Evolutionary conservation across 2,329 filamentous ascomycete species (phyloP).

Genomic region (Colletotrichum truncatum): DNA sequence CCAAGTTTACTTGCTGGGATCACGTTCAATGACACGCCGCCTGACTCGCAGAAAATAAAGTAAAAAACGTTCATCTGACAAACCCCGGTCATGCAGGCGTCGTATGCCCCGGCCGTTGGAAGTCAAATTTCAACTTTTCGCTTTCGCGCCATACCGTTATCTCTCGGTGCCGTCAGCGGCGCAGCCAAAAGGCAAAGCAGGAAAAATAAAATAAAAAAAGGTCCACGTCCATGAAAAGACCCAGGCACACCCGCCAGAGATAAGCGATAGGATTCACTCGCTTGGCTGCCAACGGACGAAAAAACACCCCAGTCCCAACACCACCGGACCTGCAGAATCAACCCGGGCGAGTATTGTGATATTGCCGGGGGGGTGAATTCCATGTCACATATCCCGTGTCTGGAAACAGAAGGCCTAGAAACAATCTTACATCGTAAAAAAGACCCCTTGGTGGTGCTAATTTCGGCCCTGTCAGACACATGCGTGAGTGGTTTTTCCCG

Average conservation of each 20-base stretch:
- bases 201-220: too few species aligned
- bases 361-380: not conserved
- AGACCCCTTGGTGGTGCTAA: not conserved
- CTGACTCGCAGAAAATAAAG: too few species aligned
- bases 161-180: too few species aligned
- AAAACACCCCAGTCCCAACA: not conserved
- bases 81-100: too few species aligned
- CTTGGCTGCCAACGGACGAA: not conserved
- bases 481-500: not conserved
- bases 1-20: too few species aligned
- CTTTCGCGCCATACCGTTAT: too few species aligned
- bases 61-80: too few species aligned
- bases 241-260: not conserved
- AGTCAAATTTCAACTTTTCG: too few species aligned
- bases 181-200: too few species aligned
- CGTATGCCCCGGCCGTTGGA: too few species aligned
- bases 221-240: not conserved
- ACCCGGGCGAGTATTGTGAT: not conserved
- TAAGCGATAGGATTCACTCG: constrained; percentile 11
- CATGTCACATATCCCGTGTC: constrained; percentile 4
- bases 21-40: not conserved
- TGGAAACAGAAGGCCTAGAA: not conserved
- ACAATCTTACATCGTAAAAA: too few species aligned
- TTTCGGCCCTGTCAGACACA: not conserved
- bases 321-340: not conserved